Percentiles rank a stretch among this genome's conserved stretches.
These are phyloP conservation scores for Auricularia heimuer DNA, from an alignment of 768 basidiomycete genomes.

Conservation along the genomic window DNA sequence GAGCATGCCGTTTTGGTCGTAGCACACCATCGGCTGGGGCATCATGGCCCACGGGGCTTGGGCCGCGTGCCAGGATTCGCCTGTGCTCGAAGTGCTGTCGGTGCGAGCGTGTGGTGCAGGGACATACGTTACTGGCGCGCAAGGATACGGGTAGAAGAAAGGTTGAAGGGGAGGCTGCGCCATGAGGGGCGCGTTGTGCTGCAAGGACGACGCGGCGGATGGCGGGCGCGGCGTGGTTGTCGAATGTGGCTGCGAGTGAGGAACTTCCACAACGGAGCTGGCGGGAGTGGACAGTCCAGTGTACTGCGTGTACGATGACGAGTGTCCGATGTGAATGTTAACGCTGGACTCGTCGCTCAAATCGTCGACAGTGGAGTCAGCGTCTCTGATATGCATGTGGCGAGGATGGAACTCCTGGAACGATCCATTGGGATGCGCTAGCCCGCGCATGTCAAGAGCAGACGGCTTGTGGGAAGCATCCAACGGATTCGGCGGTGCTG, in stretches of 20 bases:
- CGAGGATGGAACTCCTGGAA: background rate
- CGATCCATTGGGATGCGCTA: background rate
- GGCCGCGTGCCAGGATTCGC: background rate
- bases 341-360: background rate
- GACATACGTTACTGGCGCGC: background rate
- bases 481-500: no score
- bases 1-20: slow-evolving; percentile 1
- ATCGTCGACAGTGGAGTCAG: background rate
- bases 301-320: background rate
- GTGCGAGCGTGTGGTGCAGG: background rate
- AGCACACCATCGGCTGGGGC: background rate
- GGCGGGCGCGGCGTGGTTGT: background rate
- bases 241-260: background rate
- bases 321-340: background rate
- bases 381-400: background rate
- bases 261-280: background rate
- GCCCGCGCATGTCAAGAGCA: background rate
- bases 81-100: background rate
- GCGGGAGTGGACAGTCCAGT: background rate
- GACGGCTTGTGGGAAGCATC: no score
- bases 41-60: background rate
- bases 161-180: background rate
- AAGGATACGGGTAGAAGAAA: background rate
- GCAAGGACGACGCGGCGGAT: background rate
- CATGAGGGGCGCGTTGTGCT: background rate